These are phyloP conservation scores for Xylaria sp. DNA, from an alignment of 2,329 filamentous ascomycete species.

Conservation along the genomic window DNA sequence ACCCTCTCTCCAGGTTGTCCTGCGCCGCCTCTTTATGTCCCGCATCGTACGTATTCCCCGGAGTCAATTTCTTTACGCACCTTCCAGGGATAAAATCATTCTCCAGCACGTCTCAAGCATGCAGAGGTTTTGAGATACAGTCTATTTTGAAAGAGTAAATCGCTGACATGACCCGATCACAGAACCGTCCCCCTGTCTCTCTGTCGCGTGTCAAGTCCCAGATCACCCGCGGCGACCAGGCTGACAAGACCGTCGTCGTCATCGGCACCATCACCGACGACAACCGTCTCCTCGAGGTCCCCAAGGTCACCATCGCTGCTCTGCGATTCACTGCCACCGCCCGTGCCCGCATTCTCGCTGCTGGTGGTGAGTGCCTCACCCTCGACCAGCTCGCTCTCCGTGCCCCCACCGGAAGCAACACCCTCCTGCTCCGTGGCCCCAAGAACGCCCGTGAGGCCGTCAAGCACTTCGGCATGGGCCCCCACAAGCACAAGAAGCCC, in stretches of 20 bases:
- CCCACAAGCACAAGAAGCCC: slow-evolving; percentile 99
- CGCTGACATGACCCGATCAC: too few species aligned
- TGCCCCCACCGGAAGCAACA: slow-evolving; percentile 95
- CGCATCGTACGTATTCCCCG: too few species aligned
- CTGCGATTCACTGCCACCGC: slow-evolving; percentile 97
- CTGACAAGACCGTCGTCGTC: slow-evolving; percentile 88
- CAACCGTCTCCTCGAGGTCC: slow-evolving; percentile 87
- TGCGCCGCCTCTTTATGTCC: slow-evolving; percentile 97
- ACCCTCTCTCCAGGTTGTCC: slow-evolving; percentile 63
- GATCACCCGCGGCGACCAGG: slow-evolving; percentile 63
- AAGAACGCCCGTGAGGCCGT: slow-evolving; percentile 98
- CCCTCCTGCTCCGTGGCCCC: slow-evolving; percentile 92
- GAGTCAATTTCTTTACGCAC: too few species aligned
- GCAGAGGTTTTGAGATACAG: too few species aligned
- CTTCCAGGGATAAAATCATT: too few species aligned
- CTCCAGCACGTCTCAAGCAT: too few species aligned
- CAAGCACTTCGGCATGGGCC: slow-evolving; percentile 99
- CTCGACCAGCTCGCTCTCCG: slow-evolving; percentile 96
- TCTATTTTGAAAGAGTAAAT: too few species aligned
- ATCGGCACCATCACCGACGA: slow-evolving; percentile 97
- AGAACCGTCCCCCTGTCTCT: slow-evolving; percentile 95
- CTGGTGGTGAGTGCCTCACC: slow-evolving; percentile 93
- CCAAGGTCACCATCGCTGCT: slow-evolving; percentile 92
- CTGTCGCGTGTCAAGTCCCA: slow-evolving; percentile 86
- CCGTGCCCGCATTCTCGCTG: slow-evolving; percentile 89